Percentiles rank a stretch among this genome's conserved stretches.
Conservation (phyloP, 2,329 filamentous ascomycete genomes). For the Epichloe sibirici region DNA sequence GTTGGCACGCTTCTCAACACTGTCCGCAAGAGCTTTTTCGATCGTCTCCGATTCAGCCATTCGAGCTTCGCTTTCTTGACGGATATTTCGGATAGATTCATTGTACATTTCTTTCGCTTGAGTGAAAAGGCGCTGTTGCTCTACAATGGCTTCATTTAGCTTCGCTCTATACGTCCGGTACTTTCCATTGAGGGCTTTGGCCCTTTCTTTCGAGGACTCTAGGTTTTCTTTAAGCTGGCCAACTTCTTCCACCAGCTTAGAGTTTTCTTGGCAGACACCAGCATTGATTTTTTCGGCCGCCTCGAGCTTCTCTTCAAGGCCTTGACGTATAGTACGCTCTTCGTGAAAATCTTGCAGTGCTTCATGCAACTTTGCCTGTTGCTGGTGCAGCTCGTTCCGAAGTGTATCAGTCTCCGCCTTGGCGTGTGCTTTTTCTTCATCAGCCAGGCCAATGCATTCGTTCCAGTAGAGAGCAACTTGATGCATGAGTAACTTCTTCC, state of each 20-base stretch:
- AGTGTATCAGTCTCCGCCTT: slow-evolving; percentile 16
- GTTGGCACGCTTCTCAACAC: slow-evolving; percentile 20
- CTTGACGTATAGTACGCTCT: slow-evolving; percentile 16
- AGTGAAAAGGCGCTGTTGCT: slow-evolving; percentile 33
- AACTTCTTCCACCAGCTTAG: slow-evolving; percentile 16
- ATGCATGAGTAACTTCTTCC: slow-evolving; percentile 20
- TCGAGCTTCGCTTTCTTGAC: slow-evolving; percentile 17
- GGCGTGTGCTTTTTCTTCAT: slow-evolving; percentile 17
- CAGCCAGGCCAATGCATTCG: slow-evolving; percentile 19
- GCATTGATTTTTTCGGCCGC: slow-evolving; percentile 14
- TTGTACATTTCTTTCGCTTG: slow-evolving; percentile 22
- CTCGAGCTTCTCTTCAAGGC: slow-evolving; percentile 12
- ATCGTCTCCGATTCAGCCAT: slow-evolving; percentile 12
- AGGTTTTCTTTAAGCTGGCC: slow-evolving; percentile 16
- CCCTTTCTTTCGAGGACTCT: slow-evolving; percentile 12
- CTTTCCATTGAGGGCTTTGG: slow-evolving; percentile 19
- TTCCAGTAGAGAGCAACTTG: slow-evolving; percentile 22
- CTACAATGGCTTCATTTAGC: slow-evolving; percentile 32
- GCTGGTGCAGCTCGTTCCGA: slow-evolving; percentile 12
- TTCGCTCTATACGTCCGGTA: slow-evolving; percentile 22
- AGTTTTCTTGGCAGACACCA: slow-evolving; percentile 13
- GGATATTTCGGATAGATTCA: slow-evolving; percentile 22
- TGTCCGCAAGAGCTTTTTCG: slow-evolving; percentile 16
- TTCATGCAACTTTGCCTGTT: slow-evolving; percentile 7
- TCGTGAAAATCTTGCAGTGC: slow-evolving; percentile 9